These are phyloP conservation scores for Carallia pectinifolia DNA, from an alignment of 345 rosid species.

Conservation along the genomic window DNA sequence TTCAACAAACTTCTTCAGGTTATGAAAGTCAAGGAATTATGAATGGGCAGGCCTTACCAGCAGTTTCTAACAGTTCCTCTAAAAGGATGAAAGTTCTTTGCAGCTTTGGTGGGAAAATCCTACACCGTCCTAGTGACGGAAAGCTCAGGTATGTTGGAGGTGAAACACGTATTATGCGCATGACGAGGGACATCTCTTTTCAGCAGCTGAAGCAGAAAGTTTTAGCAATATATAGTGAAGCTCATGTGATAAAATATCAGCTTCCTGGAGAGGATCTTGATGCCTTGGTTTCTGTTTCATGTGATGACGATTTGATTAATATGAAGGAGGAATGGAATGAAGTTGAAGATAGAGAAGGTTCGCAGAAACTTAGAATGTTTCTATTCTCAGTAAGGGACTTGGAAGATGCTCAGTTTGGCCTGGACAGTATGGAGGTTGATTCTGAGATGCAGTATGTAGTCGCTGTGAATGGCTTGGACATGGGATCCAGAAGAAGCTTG, in stretches of 20 bases:
- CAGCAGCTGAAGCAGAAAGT: constrained; percentile 59
- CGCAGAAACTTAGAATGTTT: constrained; percentile 72
- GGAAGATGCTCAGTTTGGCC: constrained; percentile 61
- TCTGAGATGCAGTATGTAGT: constrained; percentile 71
- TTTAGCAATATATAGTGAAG: constrained; percentile 54
- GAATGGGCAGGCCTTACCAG: constrained; percentile 35
- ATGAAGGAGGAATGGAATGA: constrained; percentile 83
- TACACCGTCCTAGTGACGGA: constrained; percentile 90
- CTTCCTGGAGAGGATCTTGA: constrained; percentile 98
- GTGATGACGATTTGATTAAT: constrained; percentile 81
- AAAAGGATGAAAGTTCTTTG: constrained; percentile 71
- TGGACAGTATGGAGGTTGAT: constrained; percentile 45
- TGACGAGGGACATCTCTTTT: constrained; percentile 65
- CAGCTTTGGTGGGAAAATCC: constrained; percentile 84
- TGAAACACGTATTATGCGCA: constrained; percentile 61
- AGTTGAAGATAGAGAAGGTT: constrained; percentile 51
- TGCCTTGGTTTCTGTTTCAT: constrained; percentile 84
- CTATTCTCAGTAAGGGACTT: constrained; percentile 62
- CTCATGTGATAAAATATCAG: constrained; percentile 75
- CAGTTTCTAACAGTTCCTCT: constrained; percentile 44
- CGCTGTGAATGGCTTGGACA: constrained; percentile 76
- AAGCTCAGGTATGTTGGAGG: constrained; percentile 94
- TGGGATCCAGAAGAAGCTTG: constrained; percentile 49
- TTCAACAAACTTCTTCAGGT: constrained; percentile 38
- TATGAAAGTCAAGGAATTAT: constrained; percentile 35